Evolutionary conservation across 2,329 filamentous ascomycete species (phyloP).

Genomic region (Aschersonia sp.): DNA sequence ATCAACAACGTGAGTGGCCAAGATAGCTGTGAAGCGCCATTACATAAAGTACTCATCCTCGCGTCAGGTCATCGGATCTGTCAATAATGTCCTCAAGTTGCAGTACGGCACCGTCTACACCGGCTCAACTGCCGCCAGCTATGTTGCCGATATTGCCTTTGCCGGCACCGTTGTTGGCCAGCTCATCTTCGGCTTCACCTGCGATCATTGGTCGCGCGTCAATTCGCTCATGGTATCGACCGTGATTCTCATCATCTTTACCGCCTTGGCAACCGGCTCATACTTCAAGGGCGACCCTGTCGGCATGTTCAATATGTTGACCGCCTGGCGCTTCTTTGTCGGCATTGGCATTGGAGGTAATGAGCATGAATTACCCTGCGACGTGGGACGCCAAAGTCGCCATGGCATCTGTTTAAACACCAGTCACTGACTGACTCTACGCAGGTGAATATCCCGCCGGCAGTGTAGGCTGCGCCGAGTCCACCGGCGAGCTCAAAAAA

Average conservation of each 20-base stretch:
- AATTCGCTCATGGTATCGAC: conserved; percentile 76
- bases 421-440: neutral
- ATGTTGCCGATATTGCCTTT: conserved; percentile 73
- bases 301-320: conserved; percentile 62
- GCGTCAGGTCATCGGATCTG: conserved; percentile 65
- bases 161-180: conserved; percentile 76
- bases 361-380: too few species aligned
- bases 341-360: conserved; percentile 61
- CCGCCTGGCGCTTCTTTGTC: conserved; percentile 73
- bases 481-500: conserved; percentile 64
- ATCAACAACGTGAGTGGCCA: conserved; percentile 55
- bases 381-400: conserved; percentile 10
- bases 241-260: conserved; percentile 71
- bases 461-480: conserved; percentile 71
- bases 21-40: too few species aligned
- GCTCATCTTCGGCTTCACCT: conserved; percentile 65
- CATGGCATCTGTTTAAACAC: neutral
- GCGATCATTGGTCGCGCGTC: conserved; percentile 74
- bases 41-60: too few species aligned
- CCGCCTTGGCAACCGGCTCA: conserved; percentile 61
- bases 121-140: conserved; percentile 53
- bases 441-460: conserved; percentile 65
- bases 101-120: conserved; percentile 60
- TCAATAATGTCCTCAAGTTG: conserved; percentile 57
- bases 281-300: conserved; percentile 57